A percentile compares a stretch with the other conserved stretches of the same genome.
These are phyloP conservation scores for Backusella morwellensis DNA, from an alignment of 192 early-diverging fungal genomes.

Conservation along the genomic window DNA sequence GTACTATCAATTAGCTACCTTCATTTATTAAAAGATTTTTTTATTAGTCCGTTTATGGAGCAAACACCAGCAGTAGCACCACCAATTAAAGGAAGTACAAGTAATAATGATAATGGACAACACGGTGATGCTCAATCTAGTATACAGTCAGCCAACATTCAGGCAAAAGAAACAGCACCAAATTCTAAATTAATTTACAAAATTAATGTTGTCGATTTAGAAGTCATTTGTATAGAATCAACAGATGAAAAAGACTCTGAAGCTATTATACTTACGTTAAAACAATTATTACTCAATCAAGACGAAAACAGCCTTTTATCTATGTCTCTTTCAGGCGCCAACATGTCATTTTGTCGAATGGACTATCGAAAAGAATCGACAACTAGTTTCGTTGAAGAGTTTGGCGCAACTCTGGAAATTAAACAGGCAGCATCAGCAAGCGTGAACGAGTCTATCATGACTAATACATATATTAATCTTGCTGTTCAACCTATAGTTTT, in stretches of 20 bases:
- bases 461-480: slow-evolving; percentile 53
- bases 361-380: slow-evolving; percentile 60
- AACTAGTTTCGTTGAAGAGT: slow-evolving; percentile 73
- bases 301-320: slow-evolving; percentile 47
- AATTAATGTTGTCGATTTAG: slow-evolving; percentile 70
- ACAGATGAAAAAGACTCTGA: slow-evolving; percentile 59
- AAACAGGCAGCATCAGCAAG: slow-evolving; percentile 42
- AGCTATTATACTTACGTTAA: slow-evolving; percentile 68
- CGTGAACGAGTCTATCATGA: slow-evolving; percentile 25
- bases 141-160: not conserved
- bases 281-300: slow-evolving; percentile 64
- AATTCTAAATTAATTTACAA: slow-evolving; percentile 32
- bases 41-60: slow-evolving; percentile 50
- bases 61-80: slow-evolving; percentile 8
- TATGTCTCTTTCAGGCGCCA: slow-evolving; percentile 60
- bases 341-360: slow-evolving; percentile 76
- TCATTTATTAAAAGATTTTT: slow-evolving; percentile 64
- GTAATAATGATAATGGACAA: not conserved
- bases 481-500: slow-evolving; percentile 64
- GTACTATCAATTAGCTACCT: slow-evolving; percentile 75
- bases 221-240: slow-evolving; percentile 68
- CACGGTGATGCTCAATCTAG: not conserved
- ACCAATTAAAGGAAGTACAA: slow-evolving; percentile 10
- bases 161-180: not conserved
- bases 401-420: slow-evolving; percentile 64